phyloP scores from a whole-genome alignment of 345 rosid species.

The Salix suchowensis region DNA sequence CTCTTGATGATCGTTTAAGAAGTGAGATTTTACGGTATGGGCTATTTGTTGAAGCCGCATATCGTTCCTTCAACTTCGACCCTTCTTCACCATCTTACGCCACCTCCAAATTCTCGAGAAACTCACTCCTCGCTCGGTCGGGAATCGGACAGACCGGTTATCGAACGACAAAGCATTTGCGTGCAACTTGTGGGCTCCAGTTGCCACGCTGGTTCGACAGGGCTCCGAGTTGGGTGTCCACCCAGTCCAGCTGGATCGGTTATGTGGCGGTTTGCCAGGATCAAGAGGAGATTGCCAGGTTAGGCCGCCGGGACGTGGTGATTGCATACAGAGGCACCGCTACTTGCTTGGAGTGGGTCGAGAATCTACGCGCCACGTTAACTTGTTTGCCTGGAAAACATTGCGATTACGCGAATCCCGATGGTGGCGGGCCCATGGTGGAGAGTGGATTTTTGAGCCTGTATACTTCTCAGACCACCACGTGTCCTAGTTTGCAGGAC shows the following conservation, averaged over 20 bases:
- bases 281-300: slow-evolving; percentile 22
- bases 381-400: not conserved
- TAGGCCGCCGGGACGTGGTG: slow-evolving; percentile 34
- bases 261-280: slow-evolving; percentile 32
- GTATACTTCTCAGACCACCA: slow-evolving; percentile 60
- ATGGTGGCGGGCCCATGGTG: slow-evolving; percentile 58
- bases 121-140: not conserved
- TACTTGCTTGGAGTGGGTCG: slow-evolving; percentile 28
- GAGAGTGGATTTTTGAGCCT: slow-evolving; percentile 84
- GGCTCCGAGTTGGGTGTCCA: slow-evolving; percentile 13
- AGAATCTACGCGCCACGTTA: slow-evolving; percentile 27
- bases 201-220: slow-evolving; percentile 18
- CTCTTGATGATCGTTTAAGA: slow-evolving; percentile 19
- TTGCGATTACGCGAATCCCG: not conserved
- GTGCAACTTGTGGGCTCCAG: slow-evolving; percentile 20
- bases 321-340: slow-evolving; percentile 30
- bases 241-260: slow-evolving; percentile 27
- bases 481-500: slow-evolving; percentile 49
- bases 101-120: slow-evolving; percentile 13
- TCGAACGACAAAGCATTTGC: slow-evolving; percentile 17
- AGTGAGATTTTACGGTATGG: slow-evolving; percentile 25
- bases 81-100: slow-evolving; percentile 28
- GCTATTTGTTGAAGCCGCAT: slow-evolving; percentile 22
- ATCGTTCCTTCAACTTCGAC: slow-evolving; percentile 25
- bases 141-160: slow-evolving; percentile 19